Conservation (phyloP, 2,329 filamentous ascomycete genomes). For the Hypoxylon sp. region DNA sequence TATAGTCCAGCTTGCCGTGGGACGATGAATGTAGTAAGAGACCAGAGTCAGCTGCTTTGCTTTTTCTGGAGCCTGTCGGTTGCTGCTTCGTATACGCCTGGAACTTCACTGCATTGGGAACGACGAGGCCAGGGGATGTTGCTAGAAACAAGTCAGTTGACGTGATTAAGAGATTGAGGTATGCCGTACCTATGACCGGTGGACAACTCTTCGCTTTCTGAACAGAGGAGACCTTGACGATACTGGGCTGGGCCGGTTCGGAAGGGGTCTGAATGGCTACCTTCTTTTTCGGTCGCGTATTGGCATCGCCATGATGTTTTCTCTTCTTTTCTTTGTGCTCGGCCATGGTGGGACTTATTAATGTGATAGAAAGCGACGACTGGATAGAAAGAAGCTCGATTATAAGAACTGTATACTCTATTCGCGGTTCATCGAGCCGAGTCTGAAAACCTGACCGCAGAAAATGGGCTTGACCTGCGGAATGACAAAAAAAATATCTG, state of each 20-base stretch:
- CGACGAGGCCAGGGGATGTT: conserved; percentile 56
- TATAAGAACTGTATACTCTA: background rate
- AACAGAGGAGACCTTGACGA: conserved; percentile 61
- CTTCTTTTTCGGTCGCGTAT: conserved; percentile 63
- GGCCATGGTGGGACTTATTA: conserved; percentile 51
- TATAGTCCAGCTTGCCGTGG: conserved; percentile 70
- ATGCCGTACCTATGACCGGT: conserved; percentile 64
- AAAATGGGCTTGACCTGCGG: conserved; percentile 16
- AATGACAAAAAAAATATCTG: conserved; percentile 43
- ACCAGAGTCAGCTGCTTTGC: conserved; percentile 59
- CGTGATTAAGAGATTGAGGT: conserved; percentile 32
- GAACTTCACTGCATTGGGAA: conserved; percentile 57
- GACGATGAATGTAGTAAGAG: conserved; percentile 68
- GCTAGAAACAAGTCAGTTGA: conserved; percentile 46
- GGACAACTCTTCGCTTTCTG: conserved; percentile 60
- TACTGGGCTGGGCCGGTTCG: conserved; percentile 50
- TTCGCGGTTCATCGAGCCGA: background rate
- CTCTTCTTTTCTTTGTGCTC: conserved; percentile 62
- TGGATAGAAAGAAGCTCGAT: background rate
- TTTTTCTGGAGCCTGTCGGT: conserved; percentile 53
- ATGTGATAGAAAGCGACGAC: background rate
- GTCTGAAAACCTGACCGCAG: conserved; percentile 10
- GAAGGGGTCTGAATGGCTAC: conserved; percentile 57
- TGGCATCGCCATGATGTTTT: conserved; percentile 61
- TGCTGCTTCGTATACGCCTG: conserved; percentile 61